A percentile compares a stretch with the other conserved stretches of the same genome.
Evolutionary conservation across 2,329 filamentous ascomycete species (phyloP).

Genomic region (Pseudogymnoascus sp.): DNA sequence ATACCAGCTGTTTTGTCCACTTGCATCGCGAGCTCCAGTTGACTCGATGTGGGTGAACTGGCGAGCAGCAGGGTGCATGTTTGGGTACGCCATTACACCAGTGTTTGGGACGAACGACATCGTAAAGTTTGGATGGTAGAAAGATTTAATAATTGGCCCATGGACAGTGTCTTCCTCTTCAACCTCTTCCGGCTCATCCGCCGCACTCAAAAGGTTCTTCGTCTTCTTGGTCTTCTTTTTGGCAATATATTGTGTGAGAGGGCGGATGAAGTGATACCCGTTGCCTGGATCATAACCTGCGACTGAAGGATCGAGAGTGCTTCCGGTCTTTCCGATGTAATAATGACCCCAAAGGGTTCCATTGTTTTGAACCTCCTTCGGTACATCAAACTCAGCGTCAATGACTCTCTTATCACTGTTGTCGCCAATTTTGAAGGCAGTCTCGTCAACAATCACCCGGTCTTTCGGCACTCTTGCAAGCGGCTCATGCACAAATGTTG

Average conservation of each 20-base stretch:
- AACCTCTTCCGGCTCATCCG: slow-evolving; percentile 42
- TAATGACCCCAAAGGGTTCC: slow-evolving; percentile 94
- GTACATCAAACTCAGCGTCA: slow-evolving; percentile 70
- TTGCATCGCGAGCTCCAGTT: slow-evolving; percentile 72
- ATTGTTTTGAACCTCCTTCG: slow-evolving; percentile 76
- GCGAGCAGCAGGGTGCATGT: slow-evolving; percentile 64
- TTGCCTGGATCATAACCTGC: slow-evolving; percentile 64
- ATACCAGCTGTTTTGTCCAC: slow-evolving; percentile 89
- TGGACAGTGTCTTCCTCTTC: slow-evolving; percentile 42
- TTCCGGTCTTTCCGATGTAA: slow-evolving; percentile 72
- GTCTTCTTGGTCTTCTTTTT: slow-evolving; percentile 89
- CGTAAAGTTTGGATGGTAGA: slow-evolving; percentile 93
- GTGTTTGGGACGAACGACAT: slow-evolving; percentile 78
- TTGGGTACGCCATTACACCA: slow-evolving; percentile 59
- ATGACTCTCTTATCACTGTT: slow-evolving; percentile 70
- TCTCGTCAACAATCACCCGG: slow-evolving; percentile 70
- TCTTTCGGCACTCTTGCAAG: slow-evolving; percentile 59
- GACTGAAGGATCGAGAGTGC: slow-evolving; percentile 65
- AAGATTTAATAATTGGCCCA: slow-evolving; percentile 68
- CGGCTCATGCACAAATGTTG: slow-evolving; percentile 60
- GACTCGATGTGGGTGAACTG: slow-evolving; percentile 74
- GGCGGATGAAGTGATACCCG: slow-evolving; percentile 77
- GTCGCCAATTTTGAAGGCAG: slow-evolving; percentile 69
- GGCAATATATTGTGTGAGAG: slow-evolving; percentile 79
- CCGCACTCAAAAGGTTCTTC: slow-evolving; percentile 65